Evolutionary conservation across 352 stramenopile species (phyloP).

Genomic region (Globisporangium irregulare): DNA sequence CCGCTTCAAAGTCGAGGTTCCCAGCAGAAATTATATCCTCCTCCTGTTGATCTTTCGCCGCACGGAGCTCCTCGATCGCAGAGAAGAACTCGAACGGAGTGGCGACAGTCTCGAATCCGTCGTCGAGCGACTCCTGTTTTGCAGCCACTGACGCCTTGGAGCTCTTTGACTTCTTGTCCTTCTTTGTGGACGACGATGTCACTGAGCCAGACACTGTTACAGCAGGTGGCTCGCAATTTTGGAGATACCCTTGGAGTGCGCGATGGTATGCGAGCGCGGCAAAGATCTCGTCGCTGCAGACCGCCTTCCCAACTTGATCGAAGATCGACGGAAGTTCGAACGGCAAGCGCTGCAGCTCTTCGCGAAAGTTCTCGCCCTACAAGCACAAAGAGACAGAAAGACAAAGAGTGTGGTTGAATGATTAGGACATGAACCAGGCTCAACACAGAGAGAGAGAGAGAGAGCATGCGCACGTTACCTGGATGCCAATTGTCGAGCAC

Average conservation of each 20-base stretch:
- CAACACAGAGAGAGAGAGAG: neutral
- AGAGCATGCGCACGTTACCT: conserved; percentile 20
- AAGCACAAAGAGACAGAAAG: neutral
- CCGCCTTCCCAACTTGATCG: conserved; percentile 31
- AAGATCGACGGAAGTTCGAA: conserved; percentile 57
- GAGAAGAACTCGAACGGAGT: conserved; percentile 50
- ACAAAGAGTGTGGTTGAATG: neutral
- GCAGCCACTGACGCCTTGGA: conserved; percentile 2
- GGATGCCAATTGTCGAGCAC: conserved; percentile 63
- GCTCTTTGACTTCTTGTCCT: conserved; percentile 43
- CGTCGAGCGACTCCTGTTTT: conserved; percentile 22
- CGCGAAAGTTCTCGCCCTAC: conserved; percentile 53
- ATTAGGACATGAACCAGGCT: neutral
- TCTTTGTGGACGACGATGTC: conserved; percentile 28
- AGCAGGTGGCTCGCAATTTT: conserved; percentile 44
- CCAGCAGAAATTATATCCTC: conserved; percentile 1
- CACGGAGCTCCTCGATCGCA: conserved; percentile 48
- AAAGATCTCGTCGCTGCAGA: conserved; percentile 41
- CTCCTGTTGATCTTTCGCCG: conserved; percentile 35
- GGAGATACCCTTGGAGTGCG: conserved; percentile 64
- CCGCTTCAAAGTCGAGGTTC: conserved; percentile 48
- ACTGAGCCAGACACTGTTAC: conserved; percentile 17
- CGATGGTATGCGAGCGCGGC: conserved; percentile 57
- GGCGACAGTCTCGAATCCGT: conserved; percentile 36
- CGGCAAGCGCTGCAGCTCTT: conserved; percentile 60